A percentile compares a stretch with the other conserved stretches of the same genome.
These are phyloP conservation scores for Stemphylium vesicarium DNA, from an alignment of 2,329 filamentous ascomycete genomes.

Conservation along the genomic window DNA sequence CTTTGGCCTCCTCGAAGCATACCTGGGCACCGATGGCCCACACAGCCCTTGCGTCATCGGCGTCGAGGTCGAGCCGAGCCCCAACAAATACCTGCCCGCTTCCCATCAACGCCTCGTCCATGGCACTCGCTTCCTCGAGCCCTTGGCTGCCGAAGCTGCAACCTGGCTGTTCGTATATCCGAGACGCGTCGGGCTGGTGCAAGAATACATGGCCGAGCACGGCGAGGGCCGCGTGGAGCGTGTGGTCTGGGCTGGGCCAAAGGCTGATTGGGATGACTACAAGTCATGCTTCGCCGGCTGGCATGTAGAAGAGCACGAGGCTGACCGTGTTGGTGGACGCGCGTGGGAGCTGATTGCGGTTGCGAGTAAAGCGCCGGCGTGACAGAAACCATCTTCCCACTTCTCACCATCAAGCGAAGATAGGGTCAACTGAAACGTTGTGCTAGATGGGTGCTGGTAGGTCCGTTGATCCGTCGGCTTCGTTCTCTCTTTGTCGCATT, in stretches of 20 bases:
- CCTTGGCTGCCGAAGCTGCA: constrained; percentile 50
- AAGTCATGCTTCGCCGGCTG: constrained; percentile 32
- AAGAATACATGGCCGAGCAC: constrained; percentile 52
- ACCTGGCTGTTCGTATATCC: constrained; percentile 64
- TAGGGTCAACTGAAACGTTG: too few relatives aligned
- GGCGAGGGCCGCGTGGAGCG: constrained; percentile 37
- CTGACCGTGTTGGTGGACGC: constrained; percentile 38
- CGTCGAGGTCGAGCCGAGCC: constrained; percentile 56
- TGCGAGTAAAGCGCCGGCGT: constrained; percentile 12
- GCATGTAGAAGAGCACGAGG: constrained; percentile 26
- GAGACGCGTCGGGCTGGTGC: constrained; percentile 54
- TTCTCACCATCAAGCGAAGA: too few relatives aligned
- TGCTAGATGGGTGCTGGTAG: too few relatives aligned
- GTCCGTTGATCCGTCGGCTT: too few relatives aligned
- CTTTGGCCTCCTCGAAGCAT: constrained; percentile 58
- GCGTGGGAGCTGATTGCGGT: constrained; percentile 44
- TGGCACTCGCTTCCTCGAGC: constrained; percentile 54
- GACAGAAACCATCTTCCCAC: neutral
- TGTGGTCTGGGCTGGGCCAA: constrained; percentile 54
- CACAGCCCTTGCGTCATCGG: constrained; percentile 49
- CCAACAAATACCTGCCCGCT: constrained; percentile 55
- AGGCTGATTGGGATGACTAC: constrained; percentile 52
- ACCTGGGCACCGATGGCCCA: constrained; percentile 38
- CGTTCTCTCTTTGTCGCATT: too few relatives aligned
- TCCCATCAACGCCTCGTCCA: constrained; percentile 52